These are phyloP conservation scores for Aegle marmelos DNA, from an alignment of 345 rosid species.

Conservation along the genomic window DNA sequence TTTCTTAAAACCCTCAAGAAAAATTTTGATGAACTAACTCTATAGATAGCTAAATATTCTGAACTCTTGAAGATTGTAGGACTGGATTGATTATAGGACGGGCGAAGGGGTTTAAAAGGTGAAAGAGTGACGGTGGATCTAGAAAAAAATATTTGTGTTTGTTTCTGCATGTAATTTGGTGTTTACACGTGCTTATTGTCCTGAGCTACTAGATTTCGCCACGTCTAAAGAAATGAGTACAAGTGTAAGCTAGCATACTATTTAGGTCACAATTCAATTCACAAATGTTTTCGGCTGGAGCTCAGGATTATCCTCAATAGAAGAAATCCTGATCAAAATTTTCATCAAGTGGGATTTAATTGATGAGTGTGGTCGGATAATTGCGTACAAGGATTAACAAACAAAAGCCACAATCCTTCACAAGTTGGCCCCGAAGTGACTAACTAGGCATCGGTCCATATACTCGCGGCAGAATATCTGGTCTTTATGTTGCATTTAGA, in stretches of 20 bases:
- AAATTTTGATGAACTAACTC: too few relatives aligned
- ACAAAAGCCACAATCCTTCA: too few relatives aligned
- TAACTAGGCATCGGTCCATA: too few relatives aligned
- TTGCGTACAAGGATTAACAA: background rate
- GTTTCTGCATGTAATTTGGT: conserved; percentile 15
- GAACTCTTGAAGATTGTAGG: background rate
- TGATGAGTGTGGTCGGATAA: background rate
- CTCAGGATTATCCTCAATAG: background rate
- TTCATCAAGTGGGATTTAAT: background rate
- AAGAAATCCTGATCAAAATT: background rate
- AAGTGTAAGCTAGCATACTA: background rate
- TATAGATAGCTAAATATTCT: background rate
- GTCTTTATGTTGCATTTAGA: too few relatives aligned
- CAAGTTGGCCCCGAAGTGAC: too few relatives aligned
- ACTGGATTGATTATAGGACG: too few relatives aligned
- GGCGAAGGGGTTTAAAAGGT: background rate
- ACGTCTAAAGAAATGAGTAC: conserved; percentile 2
- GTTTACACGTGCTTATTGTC: conserved; percentile 7
- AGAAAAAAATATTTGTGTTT: background rate
- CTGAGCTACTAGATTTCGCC: background rate
- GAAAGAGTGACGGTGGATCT: conserved; percentile 4
- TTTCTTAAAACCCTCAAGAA: conserved; percentile 4
- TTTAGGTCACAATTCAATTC: background rate
- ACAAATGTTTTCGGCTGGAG: background rate
- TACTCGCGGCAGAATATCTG: too few relatives aligned